Base-by-base conservation (phyloP, 495 filamentous ascomycete genomes). In the Aspergillus hancockii region DNA sequence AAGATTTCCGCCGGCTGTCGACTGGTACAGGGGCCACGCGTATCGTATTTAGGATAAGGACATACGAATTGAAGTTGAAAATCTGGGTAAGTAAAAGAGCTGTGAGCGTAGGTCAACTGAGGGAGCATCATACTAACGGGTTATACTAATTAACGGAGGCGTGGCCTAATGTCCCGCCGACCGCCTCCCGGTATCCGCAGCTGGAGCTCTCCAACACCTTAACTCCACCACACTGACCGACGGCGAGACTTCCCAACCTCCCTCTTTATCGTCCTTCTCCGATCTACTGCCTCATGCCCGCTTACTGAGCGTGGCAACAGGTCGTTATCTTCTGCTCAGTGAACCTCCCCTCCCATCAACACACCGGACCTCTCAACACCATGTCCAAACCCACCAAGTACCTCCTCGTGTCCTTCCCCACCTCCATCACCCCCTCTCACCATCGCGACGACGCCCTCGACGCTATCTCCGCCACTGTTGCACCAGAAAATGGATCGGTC, bases 381-480 rank as follows among this genome's bases (percentile, higher is more conserved):
- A 88, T 88, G 85, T 83, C 86, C 63, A 83, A 82, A 67, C 70
- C 73, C 57, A 74, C 76, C 58, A 85, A 79, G 64, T 92, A 90
- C 75, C 78, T 89, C 63, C 81, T 91, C 65, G 81, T 93, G 57
- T 91, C 90, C 36, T 81, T 93, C 58, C 90, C 90, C 45, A 84
- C 84, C 54, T 88, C 87, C 19, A 90, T 92, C 71, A 79, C 85
- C 52, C 83, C 83, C 61, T 85, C 88, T 52, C 83, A 84, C 74
- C 83, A 91, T 76, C 77, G 82, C 61, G 88, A 95, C 67, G 93
- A 96, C 71, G 93, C 94, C 60, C 78, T 93, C 64, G 74, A 84
- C 31, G 82, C 88, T 51, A 68, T 98, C 32, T 84, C 84, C 62
- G 68, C 88, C 49, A 90, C 90, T 13, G 79, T 97, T 57, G 76